phyloP scores from a whole-genome alignment of 1,284 basidiomycete species.

The Ustilago curta region DNA sequence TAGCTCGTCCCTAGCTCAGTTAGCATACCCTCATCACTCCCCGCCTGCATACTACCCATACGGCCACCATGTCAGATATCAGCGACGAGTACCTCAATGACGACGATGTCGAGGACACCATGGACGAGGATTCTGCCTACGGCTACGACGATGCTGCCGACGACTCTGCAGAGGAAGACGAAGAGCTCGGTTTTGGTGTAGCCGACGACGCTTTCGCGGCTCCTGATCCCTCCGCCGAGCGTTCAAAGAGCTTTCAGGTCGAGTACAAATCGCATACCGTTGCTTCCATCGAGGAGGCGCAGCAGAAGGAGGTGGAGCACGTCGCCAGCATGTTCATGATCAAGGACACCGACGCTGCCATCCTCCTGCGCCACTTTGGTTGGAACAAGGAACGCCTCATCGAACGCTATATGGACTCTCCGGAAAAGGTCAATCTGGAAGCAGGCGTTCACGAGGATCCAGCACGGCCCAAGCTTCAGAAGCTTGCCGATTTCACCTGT shows the following conservation, averaged over 20 bases:
- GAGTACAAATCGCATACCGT: constrained; percentile 61
- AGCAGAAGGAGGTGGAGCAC: constrained; percentile 65
- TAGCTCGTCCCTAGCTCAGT: background rate
- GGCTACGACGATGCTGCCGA: constrained; percentile 50
- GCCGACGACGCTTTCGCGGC: constrained; percentile 52
- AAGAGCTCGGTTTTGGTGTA: constrained; percentile 47
- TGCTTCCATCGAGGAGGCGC: constrained; percentile 53
- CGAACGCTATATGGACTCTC: constrained; percentile 68
- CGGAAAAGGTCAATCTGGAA: constrained; percentile 62
- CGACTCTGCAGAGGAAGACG: constrained; percentile 45
- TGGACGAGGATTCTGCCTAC: constrained; percentile 64
- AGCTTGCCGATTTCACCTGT: constrained; percentile 61
- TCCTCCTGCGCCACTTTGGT: constrained; percentile 84
- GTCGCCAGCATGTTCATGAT: constrained; percentile 66
- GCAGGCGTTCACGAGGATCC: constrained; percentile 63
- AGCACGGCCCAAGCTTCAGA: constrained; percentile 48
- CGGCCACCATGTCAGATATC: constrained; percentile 43
- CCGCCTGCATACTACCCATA: background rate
- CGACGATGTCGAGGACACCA: constrained; percentile 60
- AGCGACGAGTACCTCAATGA: constrained; percentile 52
- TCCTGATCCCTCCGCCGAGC: constrained; percentile 42
- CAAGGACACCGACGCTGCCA: constrained; percentile 74
- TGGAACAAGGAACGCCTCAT: constrained; percentile 96
- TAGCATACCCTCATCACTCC: background rate
- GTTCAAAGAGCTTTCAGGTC: constrained; percentile 62